Evolutionary conservation across 2,329 filamentous ascomycete genomes (phyloP), one percentile per base, ranked within the genome.

Genomic region (Cladosporium colombiae): DNA sequence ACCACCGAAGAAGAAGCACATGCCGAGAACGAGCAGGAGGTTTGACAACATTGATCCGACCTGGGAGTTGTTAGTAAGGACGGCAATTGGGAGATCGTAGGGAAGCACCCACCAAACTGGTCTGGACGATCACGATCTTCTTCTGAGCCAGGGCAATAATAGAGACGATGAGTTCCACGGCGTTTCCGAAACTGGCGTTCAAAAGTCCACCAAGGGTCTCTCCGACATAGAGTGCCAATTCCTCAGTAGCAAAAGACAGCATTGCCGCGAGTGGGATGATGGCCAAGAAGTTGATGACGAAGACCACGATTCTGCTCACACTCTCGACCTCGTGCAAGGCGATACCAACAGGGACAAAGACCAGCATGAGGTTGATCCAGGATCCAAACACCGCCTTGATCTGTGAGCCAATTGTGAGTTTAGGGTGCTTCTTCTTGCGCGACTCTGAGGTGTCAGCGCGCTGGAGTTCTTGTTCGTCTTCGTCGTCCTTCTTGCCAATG

Each of bases 31-130:
- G 16, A 97, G 86, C 3, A 97, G 85, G 66, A 98, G 79, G 76
- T 97, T 97, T 50, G 93, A 97, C 25, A 97, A 82, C 77, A 97
- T 96, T 77, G 90, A 93, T 65, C 93, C 93, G 68, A 97, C 91
- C 55, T 57, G 55, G 10, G 2, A 37, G 21, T 16, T 23, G 13
- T 57, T 18, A 57, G 55, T 16, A 33, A n/a, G 11, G 27, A 13
- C 5, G 33, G 29, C n/a, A n/a, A 31, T 2, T 10, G 5, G 6
- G 33, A 18, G 1, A 21, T 14, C 40, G 11, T 5, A 37, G 16
- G 7, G 5, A 57, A 8, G 11, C 2, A 37, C 55, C 4, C 16
- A 57, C 56, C 31, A 98, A 83, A 0, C 93, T 97, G 0, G 93
- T 96, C 78, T 97, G 92, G 7, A 97, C 93, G 67, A 98, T 96